These are phyloP conservation scores for Orbilia javanica DNA, from an alignment of 2,329 filamentous ascomycete species.

Conservation along the genomic window DNA sequence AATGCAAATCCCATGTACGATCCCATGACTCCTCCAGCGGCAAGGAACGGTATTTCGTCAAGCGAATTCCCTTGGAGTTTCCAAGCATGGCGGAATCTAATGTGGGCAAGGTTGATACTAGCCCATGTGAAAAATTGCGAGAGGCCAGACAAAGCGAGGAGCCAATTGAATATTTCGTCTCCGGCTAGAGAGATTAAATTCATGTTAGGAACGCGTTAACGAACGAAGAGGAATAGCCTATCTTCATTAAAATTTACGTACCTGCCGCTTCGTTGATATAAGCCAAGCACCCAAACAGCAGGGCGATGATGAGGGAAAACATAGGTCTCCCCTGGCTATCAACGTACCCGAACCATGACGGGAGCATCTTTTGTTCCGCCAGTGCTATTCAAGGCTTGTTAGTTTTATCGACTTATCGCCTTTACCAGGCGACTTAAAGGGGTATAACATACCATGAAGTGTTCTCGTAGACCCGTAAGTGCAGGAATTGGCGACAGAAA, in stretches of 20 bases:
- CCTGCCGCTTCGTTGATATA: constrained; percentile 61
- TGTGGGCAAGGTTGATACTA: constrained; percentile 75
- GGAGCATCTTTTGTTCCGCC: constrained; percentile 40
- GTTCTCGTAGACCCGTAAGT: constrained; percentile 55
- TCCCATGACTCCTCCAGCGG: constrained; percentile 72
- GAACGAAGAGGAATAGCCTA: no score
- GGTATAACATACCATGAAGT: constrained; percentile 35
- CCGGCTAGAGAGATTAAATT: constrained; percentile 64
- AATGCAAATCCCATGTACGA: constrained; percentile 75
- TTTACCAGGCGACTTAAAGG: no score
- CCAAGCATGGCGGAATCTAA: constrained; percentile 76
- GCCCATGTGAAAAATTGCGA: constrained; percentile 82
- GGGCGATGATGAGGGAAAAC: constrained; percentile 48
- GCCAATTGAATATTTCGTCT: constrained; percentile 73
- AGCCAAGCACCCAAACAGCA: constrained; percentile 46
- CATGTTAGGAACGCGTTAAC: neutral
- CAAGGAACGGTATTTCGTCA: constrained; percentile 64
- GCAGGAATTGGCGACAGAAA: constrained; percentile 53
- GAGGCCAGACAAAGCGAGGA: constrained; percentile 78
- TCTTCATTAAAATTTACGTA: no score
- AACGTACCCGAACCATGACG: constrained; percentile 66
- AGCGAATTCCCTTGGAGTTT: constrained; percentile 71
- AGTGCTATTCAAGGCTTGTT: no score
- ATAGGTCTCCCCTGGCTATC: constrained; percentile 68
- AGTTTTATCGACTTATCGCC: no score